Evolutionary conservation across 768 basidiomycete genomes (phyloP).

Genomic region (Terana coerulea): DNA sequence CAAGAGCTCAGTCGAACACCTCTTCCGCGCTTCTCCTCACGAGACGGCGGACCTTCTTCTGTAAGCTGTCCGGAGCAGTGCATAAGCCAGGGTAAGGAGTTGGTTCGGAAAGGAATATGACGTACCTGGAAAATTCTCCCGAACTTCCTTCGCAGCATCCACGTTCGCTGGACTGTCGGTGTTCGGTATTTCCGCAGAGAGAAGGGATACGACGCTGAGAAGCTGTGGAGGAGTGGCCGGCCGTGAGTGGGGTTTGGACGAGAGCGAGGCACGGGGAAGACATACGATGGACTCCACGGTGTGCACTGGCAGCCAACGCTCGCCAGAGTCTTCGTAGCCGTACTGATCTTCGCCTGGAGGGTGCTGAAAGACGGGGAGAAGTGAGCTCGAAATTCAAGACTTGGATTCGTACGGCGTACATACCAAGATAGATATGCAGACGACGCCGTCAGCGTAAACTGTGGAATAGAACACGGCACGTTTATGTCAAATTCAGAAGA

Average conservation of each 20-base stretch:
- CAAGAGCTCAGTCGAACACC: conserved; percentile 56
- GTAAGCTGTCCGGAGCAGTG: conserved; percentile 58
- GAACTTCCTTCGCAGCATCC: conserved; percentile 83
- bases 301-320: conserved; percentile 97
- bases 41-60: conserved; percentile 94
- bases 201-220: conserved; percentile 91
- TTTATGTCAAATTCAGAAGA: conserved; percentile 4
- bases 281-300: conserved; percentile 93
- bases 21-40: conserved; percentile 89
- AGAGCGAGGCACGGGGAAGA: conserved; percentile 5
- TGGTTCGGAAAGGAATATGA: background rate
- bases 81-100: background rate
- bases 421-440: conserved; percentile 90
- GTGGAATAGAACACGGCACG: background rate
- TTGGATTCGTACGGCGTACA: background rate
- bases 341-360: conserved; percentile 96
- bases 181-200: conserved; percentile 93
- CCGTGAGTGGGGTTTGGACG: conserved; percentile 2
- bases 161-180: conserved; percentile 97
- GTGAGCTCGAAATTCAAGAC: background rate
- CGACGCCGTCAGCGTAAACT: conserved; percentile 92
- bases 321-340: conserved; percentile 94
- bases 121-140: conserved; percentile 59
- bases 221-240: conserved; percentile 50
- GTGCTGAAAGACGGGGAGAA: conserved; percentile 51